Evolutionary conservation across 345 rosid genomes (phyloP).

Genomic region (Eucalyptus sideroxylon): DNA sequence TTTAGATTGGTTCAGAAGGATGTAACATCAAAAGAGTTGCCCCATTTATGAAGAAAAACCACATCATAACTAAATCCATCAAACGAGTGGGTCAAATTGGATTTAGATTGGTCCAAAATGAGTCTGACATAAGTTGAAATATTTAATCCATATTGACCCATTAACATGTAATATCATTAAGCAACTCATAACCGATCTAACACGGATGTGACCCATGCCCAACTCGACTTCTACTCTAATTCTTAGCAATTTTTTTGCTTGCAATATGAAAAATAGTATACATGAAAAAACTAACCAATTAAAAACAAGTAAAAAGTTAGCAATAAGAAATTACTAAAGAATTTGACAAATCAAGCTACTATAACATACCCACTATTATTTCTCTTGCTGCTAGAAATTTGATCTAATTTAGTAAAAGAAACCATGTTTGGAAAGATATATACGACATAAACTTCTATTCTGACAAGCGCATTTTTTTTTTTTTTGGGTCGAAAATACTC

Average conservation of each 20-base stretch:
- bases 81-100: rapidly evolving
- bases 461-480: not conserved
- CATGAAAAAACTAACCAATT: not conserved
- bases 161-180: not conserved
- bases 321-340: not conserved
- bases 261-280: not conserved
- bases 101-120: too few species aligned
- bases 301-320: too few species aligned
- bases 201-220: not conserved
- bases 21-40: not conserved
- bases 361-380: too few species aligned
- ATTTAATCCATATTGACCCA: too few species aligned
- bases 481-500: not conserved
- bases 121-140: rapidly evolving
- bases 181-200: too few species aligned
- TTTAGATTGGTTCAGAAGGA: too few species aligned
- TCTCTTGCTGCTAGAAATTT: not conserved
- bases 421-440: not conserved
- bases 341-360: too few species aligned
- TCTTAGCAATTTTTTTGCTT: not conserved
- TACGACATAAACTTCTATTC: not conserved
- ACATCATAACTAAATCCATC: rapidly evolving
- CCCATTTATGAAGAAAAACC: not conserved
- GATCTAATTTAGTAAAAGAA: not conserved
- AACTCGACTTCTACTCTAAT: not conserved